phyloP scores from a whole-genome alignment of 768 basidiomycete genomes.

The Leccinum sublutescens region DNA sequence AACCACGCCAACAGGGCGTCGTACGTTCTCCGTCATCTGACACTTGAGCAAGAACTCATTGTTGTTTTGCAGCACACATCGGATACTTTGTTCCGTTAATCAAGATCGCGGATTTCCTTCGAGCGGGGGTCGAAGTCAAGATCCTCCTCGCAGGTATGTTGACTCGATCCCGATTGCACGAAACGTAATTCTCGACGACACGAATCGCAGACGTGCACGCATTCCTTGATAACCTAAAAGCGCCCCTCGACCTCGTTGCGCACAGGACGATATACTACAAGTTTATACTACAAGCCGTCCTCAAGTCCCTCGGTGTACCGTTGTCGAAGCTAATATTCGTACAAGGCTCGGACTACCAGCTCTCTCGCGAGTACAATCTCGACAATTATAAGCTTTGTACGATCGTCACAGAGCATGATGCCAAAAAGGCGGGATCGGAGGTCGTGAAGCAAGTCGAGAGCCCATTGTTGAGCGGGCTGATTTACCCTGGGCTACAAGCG shows the following conservation, averaged over 20 bases:
- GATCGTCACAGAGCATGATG: slow-evolving; percentile 93
- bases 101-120: slow-evolving; percentile 95
- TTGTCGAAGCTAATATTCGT: slow-evolving; percentile 81
- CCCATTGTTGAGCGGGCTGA: slow-evolving; percentile 83
- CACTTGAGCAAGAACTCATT: background rate
- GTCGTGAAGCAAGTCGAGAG: slow-evolving; percentile 98
- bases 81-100: slow-evolving; percentile 94
- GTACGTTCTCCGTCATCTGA: slow-evolving; percentile 47
- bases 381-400: slow-evolving; percentile 93
- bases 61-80: slow-evolving; percentile 70
- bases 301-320: slow-evolving; percentile 88
- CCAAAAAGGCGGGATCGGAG: slow-evolving; percentile 97
- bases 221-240: slow-evolving; percentile 96
- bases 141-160: slow-evolving; percentile 72
- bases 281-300: slow-evolving; percentile 74
- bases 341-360: slow-evolving; percentile 90
- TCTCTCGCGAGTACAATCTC: slow-evolving; percentile 86
- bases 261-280: slow-evolving; percentile 92
- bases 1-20: slow-evolving; percentile 90
- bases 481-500: slow-evolving; percentile 96
- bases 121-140: slow-evolving; percentile 88
- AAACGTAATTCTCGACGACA: background rate
- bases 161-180: background rate
- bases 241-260: slow-evolving; percentile 86
- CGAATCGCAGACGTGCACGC: slow-evolving; percentile 78